These are phyloP conservation scores for Brachypodium distachyon DNA, from an alignment of 202 grass and related monocot genomes.

Conservation along the genomic window DNA sequence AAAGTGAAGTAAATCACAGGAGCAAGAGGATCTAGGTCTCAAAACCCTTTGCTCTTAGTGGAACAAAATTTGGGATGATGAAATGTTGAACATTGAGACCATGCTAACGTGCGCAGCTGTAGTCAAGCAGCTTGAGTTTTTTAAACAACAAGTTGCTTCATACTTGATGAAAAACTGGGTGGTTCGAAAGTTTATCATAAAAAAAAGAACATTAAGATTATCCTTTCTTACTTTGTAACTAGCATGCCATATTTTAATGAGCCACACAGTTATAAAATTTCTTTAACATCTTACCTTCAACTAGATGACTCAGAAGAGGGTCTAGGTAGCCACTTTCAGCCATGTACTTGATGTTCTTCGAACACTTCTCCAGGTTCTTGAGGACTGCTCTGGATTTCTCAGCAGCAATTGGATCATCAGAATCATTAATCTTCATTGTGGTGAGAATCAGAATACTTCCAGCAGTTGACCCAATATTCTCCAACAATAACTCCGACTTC, in stretches of 20 bases:
- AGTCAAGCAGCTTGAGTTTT: constrained; percentile 6
- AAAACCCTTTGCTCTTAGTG: neutral
- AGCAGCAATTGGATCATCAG: constrained; percentile 41
- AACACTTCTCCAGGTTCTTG: constrained; percentile 71
- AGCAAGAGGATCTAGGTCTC: neutral
- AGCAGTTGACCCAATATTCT: constrained; percentile 49
- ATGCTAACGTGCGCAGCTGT: neutral
- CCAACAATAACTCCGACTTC: constrained; percentile 48
- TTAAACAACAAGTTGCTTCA: neutral
- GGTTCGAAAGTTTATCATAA: neutral
- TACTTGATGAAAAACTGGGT: neutral
- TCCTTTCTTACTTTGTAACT: neutral
- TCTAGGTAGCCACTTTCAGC: constrained; percentile 87
- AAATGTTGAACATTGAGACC: neutral
- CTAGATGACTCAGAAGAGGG: constrained; percentile 69
- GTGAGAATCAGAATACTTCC: constrained; percentile 68
- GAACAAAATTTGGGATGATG: neutral
- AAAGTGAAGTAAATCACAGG: neutral
- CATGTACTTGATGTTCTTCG: constrained; percentile 85
- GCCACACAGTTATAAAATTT: neutral
- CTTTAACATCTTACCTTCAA: constrained; percentile 46
- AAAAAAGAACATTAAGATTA: neutral
- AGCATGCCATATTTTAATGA: neutral
- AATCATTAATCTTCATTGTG: constrained; percentile 67
- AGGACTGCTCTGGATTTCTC: constrained; percentile 57